Evolutionary conservation across 2,329 filamentous ascomycete species (phyloP).

Genomic region (Venturia asperata): DNA sequence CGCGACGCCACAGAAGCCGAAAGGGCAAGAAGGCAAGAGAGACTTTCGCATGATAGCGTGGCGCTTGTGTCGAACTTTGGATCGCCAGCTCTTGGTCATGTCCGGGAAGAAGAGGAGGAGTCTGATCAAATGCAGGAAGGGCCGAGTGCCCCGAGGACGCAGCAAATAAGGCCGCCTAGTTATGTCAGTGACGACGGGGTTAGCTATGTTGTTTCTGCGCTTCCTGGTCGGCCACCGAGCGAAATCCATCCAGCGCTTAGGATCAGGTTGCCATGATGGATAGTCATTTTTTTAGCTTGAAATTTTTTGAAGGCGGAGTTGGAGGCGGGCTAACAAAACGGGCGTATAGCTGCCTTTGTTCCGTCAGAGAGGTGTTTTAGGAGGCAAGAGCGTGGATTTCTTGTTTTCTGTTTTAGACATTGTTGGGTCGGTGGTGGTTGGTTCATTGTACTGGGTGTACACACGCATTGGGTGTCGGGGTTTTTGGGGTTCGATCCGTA

Average conservation of each 20-base stretch:
- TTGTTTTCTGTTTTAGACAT: too few species aligned
- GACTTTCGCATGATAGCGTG: slow-evolving; percentile 1
- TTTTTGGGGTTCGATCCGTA: too few species aligned
- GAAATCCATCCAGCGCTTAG: slow-evolving; percentile 20
- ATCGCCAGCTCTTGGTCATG: not conserved
- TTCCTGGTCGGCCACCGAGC: slow-evolving; percentile 41
- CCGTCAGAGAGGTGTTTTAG: not conserved
- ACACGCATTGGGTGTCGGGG: too few species aligned
- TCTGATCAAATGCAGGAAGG: not conserved
- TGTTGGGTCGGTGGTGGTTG: too few species aligned
- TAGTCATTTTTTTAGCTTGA: not conserved
- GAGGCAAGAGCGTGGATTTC: too few species aligned
- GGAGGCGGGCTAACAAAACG: not conserved
- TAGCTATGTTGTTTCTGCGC: slow-evolving; percentile 62
- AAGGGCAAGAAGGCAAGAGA: not conserved
- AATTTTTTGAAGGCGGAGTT: not conserved
- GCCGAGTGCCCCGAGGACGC: not conserved
- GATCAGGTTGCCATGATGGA: slow-evolving; percentile 17
- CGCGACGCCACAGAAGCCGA: slow-evolving; percentile 1
- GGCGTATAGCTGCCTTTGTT: not conserved
- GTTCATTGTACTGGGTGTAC: too few species aligned
- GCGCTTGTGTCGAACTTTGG: not conserved
- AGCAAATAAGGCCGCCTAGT: slow-evolving; percentile 55
- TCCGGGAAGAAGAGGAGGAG: not conserved
- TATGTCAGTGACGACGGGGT: slow-evolving; percentile 72